Evolutionary conservation across 176 grass and related monocot genomes (phyloP).

Genomic region (Eragrostis nindensis): DNA sequence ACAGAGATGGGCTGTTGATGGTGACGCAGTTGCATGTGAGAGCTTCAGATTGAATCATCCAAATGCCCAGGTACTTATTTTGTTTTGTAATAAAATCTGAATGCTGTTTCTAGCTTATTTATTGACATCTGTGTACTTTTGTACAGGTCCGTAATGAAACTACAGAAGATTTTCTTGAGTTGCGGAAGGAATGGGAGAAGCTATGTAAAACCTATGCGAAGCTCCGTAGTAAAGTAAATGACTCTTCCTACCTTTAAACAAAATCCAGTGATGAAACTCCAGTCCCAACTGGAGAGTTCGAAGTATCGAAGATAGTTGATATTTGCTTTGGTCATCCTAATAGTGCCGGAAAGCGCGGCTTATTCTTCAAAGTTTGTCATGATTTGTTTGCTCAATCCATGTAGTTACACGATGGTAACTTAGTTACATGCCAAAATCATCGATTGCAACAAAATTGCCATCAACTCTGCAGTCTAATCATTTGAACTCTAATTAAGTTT

Average conservation of each 20-base stretch:
- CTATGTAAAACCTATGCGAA: constrained; percentile 72
- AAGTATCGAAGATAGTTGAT: constrained; percentile 85
- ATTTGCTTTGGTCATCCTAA: constrained; percentile 90
- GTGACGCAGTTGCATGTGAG: constrained; percentile 66
- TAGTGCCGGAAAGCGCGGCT: constrained; percentile 50
- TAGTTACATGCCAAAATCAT: constrained; percentile 32
- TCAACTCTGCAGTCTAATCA: constrained; percentile 16
- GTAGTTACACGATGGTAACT: constrained; percentile 10
- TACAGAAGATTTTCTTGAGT: constrained; percentile 77
- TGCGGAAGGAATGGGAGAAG: constrained; percentile 83
- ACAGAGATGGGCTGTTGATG: constrained; percentile 94
- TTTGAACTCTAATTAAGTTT: background rate
- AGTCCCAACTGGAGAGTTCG: constrained; percentile 59
- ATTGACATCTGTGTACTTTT: constrained; percentile 32
- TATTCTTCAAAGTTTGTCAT: constrained; percentile 83
- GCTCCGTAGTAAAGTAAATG: constrained; percentile 32
- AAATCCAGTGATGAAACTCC: constrained; percentile 48
- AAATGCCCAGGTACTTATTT: constrained; percentile 54
- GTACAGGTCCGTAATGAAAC: constrained; percentile 83
- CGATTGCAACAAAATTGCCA: background rate
- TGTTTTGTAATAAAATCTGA: constrained; percentile 29
- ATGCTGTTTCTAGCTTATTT: constrained; percentile 30
- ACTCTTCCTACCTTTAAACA: constrained; percentile 22
- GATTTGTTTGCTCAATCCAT: constrained; percentile 23
- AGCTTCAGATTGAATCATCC: constrained; percentile 84